Evolutionary conservation across 176 grass and related monocot genomes (phyloP), one percentile per base, ranked within the genome.

Genomic region (Leersia perrieri): DNA sequence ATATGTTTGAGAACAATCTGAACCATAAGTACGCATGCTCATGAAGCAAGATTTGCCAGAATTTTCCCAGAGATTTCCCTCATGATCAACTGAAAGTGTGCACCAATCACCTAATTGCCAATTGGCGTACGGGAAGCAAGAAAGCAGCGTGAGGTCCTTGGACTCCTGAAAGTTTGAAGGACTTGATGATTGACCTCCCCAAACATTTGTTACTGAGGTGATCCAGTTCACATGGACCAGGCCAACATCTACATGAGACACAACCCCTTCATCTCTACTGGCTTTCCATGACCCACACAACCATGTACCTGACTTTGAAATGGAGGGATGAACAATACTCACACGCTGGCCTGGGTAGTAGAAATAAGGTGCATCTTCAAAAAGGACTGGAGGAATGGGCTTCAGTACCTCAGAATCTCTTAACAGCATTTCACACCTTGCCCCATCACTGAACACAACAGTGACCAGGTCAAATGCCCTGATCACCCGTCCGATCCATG

Each of bases 91-190:
- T 67, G 81, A 86, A 74, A 99, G 79, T 60, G 87, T 93, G 83
- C 96, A 99, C 92, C 90, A 93, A 71, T 99, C 96, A 86, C 96
- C 93, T 39, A 99, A 78, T 78, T 99, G 96, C 96, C 96, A 99
- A 79, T 95, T 95, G 68, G 88, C 87, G 65, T 95, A 81, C 83
- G 87, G 82, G 74, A 95, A 93, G 79, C 82, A 93, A 35, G 92
- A 88, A 60, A 99, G 73, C 34, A 95, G 78, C 7, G 93, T 87
- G 64, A 99, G 90, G 11, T 88, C 64, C 62, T 91, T 95, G 14
- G 96, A 89, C 49, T 93, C 73, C 88, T 99, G 96, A 45, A 87
- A 84, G 62, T 62, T 76, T 78, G 67, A 29, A 82, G 90, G 92
- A 92, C 49, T 80, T 63, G 88, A 82, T 81, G 89, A 89, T 71